Conservation (phyloP, 208 protist species). For the Acanthamoeba quina region DNA sequence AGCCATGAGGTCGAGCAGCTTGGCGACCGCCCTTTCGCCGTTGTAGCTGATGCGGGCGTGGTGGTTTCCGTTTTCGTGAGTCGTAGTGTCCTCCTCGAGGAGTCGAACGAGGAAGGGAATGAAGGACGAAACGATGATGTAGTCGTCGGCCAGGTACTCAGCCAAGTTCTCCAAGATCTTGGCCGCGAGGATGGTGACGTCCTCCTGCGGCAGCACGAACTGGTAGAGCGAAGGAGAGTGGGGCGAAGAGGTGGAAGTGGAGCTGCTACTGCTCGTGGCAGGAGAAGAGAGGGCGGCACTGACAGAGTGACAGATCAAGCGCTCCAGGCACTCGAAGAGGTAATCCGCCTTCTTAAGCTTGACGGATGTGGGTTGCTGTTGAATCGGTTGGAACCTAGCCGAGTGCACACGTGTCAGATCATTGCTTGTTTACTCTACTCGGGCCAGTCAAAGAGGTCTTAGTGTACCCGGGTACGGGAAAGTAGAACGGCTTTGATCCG, state of each 20-base stretch:
- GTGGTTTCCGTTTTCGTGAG: not conserved
- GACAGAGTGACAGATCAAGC: not conserved
- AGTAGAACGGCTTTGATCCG: constrained; percentile 67
- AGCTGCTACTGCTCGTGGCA: not conserved
- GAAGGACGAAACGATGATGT: not conserved
- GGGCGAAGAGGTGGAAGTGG: not conserved
- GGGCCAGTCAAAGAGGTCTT: no score
- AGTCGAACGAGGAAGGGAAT: constrained; percentile 12
- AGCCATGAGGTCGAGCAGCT: constrained; percentile 25
- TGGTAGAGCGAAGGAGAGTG: constrained; percentile 29
- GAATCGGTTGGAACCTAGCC: not conserved
- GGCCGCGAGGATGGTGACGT: constrained; percentile 10
- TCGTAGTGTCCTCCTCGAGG: constrained; percentile 23
- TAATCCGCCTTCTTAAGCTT: not conserved
- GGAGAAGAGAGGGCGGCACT: not conserved
- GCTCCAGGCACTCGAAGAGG: constrained; percentile 7
- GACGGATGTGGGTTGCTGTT: not conserved
- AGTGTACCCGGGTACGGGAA: not conserved
- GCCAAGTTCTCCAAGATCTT: constrained; percentile 50
- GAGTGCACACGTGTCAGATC: not conserved
- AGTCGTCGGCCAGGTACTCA: constrained; percentile 4
- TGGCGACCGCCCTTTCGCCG: not conserved
- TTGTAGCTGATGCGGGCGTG: not conserved
- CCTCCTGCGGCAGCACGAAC: constrained; percentile 3
- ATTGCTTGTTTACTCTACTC: no score